phyloP scores from a whole-genome alignment of 2,329 filamentous ascomycete genomes.

The Aspergillus calidoustus region DNA sequence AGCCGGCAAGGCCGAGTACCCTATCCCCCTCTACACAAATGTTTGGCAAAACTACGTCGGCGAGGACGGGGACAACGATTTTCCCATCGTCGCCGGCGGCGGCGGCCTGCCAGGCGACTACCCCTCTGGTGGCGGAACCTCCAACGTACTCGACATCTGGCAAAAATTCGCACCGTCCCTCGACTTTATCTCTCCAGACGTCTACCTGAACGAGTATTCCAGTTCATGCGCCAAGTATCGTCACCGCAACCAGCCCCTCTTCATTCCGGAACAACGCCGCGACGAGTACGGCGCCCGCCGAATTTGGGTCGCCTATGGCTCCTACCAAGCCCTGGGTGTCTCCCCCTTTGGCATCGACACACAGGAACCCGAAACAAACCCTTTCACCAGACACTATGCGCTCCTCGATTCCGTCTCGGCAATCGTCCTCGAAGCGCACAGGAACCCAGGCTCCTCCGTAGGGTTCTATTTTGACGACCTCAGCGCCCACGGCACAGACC shows the following conservation, averaged over 20 bases:
- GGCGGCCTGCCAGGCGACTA: conserved; percentile 52
- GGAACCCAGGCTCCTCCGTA: conserved; percentile 34
- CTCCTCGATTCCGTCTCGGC: conserved; percentile 42
- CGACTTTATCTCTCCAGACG: conserved; percentile 54
- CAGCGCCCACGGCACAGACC: background rate
- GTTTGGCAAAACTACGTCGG: conserved; percentile 52
- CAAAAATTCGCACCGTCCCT: conserved; percentile 48
- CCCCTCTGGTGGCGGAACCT: conserved; percentile 53
- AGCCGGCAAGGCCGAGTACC: conserved; percentile 48
- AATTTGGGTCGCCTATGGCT: conserved; percentile 46
- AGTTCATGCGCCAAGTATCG: conserved; percentile 48
- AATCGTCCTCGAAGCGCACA: conserved; percentile 48
- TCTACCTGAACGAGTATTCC: conserved; percentile 54
- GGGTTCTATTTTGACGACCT: conserved; percentile 47
- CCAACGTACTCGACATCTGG: conserved; percentile 53
- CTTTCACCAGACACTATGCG: conserved; percentile 41
- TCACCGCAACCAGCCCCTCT: conserved; percentile 48
- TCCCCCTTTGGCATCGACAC: conserved; percentile 52
- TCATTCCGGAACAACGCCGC: conserved; percentile 55
- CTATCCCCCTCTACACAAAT: conserved; percentile 52
- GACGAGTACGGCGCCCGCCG: conserved; percentile 50
- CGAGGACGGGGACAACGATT: conserved; percentile 35
- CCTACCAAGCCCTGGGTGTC: conserved; percentile 40
- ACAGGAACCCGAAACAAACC: conserved; percentile 32
- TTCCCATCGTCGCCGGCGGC: conserved; percentile 48